These are phyloP conservation scores for Penicillium lividum DNA, from an alignment of 495 filamentous ascomycete genomes.

Conservation along the genomic window DNA sequence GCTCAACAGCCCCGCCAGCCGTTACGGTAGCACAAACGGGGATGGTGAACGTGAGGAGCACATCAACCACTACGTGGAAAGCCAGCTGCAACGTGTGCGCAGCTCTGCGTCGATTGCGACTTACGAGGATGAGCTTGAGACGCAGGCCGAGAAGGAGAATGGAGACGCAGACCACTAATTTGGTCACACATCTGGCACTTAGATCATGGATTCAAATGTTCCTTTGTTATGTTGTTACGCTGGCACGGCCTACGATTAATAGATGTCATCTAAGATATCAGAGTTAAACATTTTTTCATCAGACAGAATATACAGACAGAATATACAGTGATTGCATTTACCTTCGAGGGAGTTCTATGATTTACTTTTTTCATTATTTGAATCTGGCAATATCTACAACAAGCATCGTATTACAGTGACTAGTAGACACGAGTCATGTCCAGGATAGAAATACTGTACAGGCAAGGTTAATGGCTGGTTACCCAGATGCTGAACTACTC, in stretches of 20 bases:
- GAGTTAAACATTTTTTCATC: not conserved
- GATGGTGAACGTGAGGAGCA: constrained; percentile 62
- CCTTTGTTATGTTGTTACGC: constrained; percentile 1
- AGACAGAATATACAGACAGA: too few relatives aligned
- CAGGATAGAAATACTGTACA: too few relatives aligned
- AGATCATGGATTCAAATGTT: not conserved
- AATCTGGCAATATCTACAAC: too few relatives aligned
- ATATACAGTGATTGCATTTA: too few relatives aligned
- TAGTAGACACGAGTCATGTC: too few relatives aligned
- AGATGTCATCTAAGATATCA: constrained; percentile 7
- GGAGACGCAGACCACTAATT: constrained; percentile 15
- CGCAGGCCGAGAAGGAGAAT: constrained; percentile 42
- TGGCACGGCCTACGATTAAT: constrained; percentile 8
- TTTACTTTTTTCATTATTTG: too few relatives aligned
- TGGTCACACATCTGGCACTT: not conserved
- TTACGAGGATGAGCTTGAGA: constrained; percentile 64
- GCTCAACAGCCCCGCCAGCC: constrained; percentile 30
- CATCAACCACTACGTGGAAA: constrained; percentile 68
- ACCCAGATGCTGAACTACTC: too few relatives aligned
- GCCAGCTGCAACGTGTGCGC: constrained; percentile 65
- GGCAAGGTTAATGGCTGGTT: too few relatives aligned
- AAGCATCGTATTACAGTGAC: too few relatives aligned
- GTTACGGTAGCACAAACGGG: constrained; percentile 36
- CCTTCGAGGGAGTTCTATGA: too few relatives aligned
- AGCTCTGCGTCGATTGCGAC: constrained; percentile 51